Conservation (phyloP, 352 stramenopile species). For the Globisporangium solare region DNA sequence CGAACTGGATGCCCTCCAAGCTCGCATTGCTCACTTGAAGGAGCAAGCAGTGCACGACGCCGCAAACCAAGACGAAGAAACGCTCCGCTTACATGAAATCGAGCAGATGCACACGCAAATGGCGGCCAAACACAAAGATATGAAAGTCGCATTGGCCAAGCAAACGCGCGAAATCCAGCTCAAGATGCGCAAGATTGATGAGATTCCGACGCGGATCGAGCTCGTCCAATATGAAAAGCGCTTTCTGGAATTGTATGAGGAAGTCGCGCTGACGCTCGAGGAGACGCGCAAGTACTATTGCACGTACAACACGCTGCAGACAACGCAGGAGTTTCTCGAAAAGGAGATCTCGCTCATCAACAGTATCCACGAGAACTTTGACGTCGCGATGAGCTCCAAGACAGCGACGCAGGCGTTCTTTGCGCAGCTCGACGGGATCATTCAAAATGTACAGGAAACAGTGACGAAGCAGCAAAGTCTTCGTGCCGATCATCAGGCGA, state of each 20-base stretch:
- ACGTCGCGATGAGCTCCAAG: slow-evolving; percentile 67
- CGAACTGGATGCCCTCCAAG: slow-evolving; percentile 34
- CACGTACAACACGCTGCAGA: slow-evolving; percentile 87
- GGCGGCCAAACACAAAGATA: slow-evolving; percentile 54
- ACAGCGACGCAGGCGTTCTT: slow-evolving; percentile 69
- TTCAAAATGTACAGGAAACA: slow-evolving; percentile 47
- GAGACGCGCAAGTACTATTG: slow-evolving; percentile 88
- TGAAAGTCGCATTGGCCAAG: slow-evolving; percentile 53
- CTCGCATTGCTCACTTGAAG: slow-evolving; percentile 37
- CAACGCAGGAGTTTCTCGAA: slow-evolving; percentile 71
- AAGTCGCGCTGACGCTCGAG: slow-evolving; percentile 84
- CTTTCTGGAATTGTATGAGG: slow-evolving; percentile 85
- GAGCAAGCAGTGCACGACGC: slow-evolving; percentile 26
- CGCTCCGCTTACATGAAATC: slow-evolving; percentile 39
- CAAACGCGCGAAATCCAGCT: slow-evolving; percentile 54
- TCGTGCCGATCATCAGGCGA: slow-evolving; percentile 33
- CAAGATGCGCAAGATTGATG: slow-evolving; percentile 73
- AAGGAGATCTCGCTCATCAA: slow-evolving; percentile 87
- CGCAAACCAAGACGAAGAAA: slow-evolving; percentile 40
- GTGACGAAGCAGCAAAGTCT: slow-evolving; percentile 49
- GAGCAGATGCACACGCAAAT: slow-evolving; percentile 71
- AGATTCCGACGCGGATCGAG: slow-evolving; percentile 80
- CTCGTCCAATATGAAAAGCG: slow-evolving; percentile 90
- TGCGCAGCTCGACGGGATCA: slow-evolving; percentile 65
- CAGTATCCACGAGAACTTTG: slow-evolving; percentile 83